Evolutionary conservation across 129 eudicot genomes (phyloP).

Genomic region (Escallonia herrerae): DNA sequence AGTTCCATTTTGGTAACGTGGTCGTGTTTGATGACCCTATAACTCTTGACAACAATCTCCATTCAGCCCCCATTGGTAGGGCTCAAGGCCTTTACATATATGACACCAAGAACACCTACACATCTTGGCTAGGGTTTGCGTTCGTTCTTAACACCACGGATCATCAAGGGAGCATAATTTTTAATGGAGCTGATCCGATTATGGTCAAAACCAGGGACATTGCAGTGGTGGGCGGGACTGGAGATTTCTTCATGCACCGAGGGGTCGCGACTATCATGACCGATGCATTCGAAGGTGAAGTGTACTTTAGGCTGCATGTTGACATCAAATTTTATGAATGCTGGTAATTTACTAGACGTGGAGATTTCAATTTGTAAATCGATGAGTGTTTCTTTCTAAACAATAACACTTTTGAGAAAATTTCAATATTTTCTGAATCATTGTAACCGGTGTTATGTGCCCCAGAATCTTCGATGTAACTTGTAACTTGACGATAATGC

Average conservation of each 20-base stretch:
- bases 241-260: constrained; percentile 74
- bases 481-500: too few relatives aligned
- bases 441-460: too few relatives aligned
- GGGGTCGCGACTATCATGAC: constrained; percentile 71
- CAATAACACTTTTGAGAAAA: too few relatives aligned
- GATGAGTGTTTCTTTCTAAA: too few relatives aligned
- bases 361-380: too few relatives aligned
- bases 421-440: too few relatives aligned
- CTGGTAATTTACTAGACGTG: constrained; percentile 25
- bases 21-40: constrained; percentile 69
- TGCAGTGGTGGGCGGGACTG: constrained; percentile 70
- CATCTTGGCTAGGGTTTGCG: constrained; percentile 58
- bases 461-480: too few relatives aligned
- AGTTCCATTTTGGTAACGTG: constrained; percentile 38
- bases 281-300: constrained; percentile 47
- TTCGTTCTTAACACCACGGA: constrained; percentile 46
- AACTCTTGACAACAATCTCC: constrained; percentile 60
- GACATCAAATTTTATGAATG: constrained; percentile 72
- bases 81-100: constrained; percentile 61
- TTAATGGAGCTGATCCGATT: constrained; percentile 53
- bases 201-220: constrained; percentile 57
- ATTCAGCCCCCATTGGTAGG: constrained; percentile 47
- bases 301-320: constrained; percentile 63
- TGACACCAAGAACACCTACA: constrained; percentile 36
- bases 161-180: constrained; percentile 43